phyloP scores from a whole-genome alignment of 768 basidiomycete species.

The Pisolithus marmoratus region DNA sequence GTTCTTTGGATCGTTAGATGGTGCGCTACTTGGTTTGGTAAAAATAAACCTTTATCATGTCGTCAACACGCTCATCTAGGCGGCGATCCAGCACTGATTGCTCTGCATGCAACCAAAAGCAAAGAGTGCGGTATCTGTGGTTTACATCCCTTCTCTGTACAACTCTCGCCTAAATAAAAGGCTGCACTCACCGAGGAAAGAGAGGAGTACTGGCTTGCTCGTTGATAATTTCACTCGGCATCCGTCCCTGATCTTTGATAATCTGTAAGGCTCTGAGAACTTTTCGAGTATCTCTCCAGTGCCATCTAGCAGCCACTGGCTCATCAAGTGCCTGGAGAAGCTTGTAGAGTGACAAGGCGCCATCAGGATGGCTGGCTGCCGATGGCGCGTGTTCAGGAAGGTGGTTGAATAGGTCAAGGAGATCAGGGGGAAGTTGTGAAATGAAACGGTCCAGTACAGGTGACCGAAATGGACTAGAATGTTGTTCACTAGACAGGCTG shows the following conservation, averaged over 20 bases:
- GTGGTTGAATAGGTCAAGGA: slow-evolving; percentile 45
- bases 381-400: slow-evolving; percentile 59
- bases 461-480: slow-evolving; percentile 19
- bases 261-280: slow-evolving; percentile 75
- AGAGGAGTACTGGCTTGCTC: slow-evolving; percentile 48
- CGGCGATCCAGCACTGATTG: slow-evolving; percentile 56
- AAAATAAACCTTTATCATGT: slow-evolving; percentile 72
- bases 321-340: slow-evolving; percentile 70
- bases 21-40: neutral
- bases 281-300: slow-evolving; percentile 93
- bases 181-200: slow-evolving; percentile 45
- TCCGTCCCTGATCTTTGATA: slow-evolving; percentile 62
- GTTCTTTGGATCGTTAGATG: slow-evolving; percentile 37
- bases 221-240: slow-evolving; percentile 60
- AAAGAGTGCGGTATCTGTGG: slow-evolving; percentile 73
- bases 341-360: slow-evolving; percentile 57
- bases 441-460: slow-evolving; percentile 38
- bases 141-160: neutral
- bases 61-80: slow-evolving; percentile 75
- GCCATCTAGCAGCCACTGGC: slow-evolving; percentile 76
- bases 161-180: neutral
- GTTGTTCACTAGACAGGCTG: neutral
- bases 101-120: slow-evolving; percentile 88
- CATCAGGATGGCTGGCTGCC: slow-evolving; percentile 48
- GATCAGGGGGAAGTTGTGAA: slow-evolving; percentile 38